Conservation (phyloP, 805 yeast genomes). For the Candida cerambycidarum region DNA sequence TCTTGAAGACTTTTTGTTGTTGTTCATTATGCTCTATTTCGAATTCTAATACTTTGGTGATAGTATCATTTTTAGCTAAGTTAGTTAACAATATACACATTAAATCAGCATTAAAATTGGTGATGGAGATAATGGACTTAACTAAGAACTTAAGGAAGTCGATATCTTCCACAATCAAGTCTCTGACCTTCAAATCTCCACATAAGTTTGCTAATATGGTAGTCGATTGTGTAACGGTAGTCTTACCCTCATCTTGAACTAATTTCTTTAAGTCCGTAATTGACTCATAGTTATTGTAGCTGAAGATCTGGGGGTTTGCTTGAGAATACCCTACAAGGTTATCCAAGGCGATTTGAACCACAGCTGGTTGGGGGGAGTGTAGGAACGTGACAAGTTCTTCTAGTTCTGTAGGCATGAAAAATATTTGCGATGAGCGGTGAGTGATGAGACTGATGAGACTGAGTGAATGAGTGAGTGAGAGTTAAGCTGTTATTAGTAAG, state of each 20-base stretch:
- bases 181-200: constrained; percentile 65
- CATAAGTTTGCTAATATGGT: constrained; percentile 84
- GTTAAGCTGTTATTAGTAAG: too few species aligned
- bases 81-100: constrained; percentile 84
- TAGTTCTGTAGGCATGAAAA: constrained; percentile 40
- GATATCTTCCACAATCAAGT: constrained; percentile 62
- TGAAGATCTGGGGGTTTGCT: constrained; percentile 67
- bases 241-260: constrained; percentile 49
- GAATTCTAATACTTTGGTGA: constrained; percentile 50
- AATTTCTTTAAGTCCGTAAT: constrained; percentile 68
- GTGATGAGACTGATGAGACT: too few species aligned
- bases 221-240: constrained; percentile 62
- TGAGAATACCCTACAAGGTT: constrained; percentile 79
- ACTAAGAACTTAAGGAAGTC: constrained; percentile 51
- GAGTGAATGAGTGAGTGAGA: too few species aligned
- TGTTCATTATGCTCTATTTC: constrained; percentile 34
- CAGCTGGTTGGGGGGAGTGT: constrained; percentile 77
- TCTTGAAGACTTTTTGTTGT: constrained; percentile 50
- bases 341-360: constrained; percentile 81
- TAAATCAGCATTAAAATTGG: constrained; percentile 72
- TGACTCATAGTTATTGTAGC: constrained; percentile 67
- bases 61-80: constrained; percentile 72
- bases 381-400: constrained; percentile 71
- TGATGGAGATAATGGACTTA: constrained; percentile 50
- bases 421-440: background rate